phyloP scores from a whole-genome alignment of 805 yeast genomes.

The Blastobotrys americana region DNA sequence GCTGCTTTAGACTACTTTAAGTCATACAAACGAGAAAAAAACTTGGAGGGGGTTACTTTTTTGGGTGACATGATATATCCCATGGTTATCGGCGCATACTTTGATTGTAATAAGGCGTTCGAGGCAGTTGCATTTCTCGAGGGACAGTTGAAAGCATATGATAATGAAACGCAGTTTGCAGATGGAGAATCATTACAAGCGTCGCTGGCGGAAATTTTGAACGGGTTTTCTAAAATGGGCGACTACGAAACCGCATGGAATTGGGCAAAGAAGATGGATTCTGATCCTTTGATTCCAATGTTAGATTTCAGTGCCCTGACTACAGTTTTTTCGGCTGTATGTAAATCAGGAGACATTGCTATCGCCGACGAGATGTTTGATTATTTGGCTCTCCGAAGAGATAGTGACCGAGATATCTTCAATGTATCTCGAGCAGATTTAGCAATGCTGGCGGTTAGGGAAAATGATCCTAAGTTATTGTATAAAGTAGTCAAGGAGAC shows the following conservation, averaged over 20 bases:
- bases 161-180: constrained; percentile 1
- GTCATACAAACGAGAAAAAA: constrained; percentile 4
- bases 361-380: constrained; percentile 27
- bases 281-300: constrained; percentile 14
- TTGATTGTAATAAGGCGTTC: constrained; percentile 19
- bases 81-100: constrained; percentile 26
- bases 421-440: constrained; percentile 23
- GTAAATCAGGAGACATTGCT: constrained; percentile 16
- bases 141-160: constrained; percentile 14
- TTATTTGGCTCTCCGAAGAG: constrained; percentile 17
- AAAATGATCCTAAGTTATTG: constrained; percentile 16
- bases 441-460: constrained; percentile 17
- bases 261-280: constrained; percentile 23
- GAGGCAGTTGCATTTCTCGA: constrained; percentile 24
- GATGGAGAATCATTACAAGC: constrained; percentile 6
- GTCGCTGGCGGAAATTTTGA: constrained; percentile 4
- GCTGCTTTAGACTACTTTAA: constrained; percentile 19
- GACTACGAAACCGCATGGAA: constrained; percentile 25
- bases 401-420: constrained; percentile 5
- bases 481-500: constrained; percentile 27
- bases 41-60: too few relatives aligned
- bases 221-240: constrained; percentile 21
- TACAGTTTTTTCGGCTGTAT: constrained; percentile 19
- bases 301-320: constrained; percentile 14
- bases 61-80: constrained; percentile 15